Base-by-base conservation (phyloP, 192 early-diverging fungal species). In the Diversispora epigaea region DNA sequence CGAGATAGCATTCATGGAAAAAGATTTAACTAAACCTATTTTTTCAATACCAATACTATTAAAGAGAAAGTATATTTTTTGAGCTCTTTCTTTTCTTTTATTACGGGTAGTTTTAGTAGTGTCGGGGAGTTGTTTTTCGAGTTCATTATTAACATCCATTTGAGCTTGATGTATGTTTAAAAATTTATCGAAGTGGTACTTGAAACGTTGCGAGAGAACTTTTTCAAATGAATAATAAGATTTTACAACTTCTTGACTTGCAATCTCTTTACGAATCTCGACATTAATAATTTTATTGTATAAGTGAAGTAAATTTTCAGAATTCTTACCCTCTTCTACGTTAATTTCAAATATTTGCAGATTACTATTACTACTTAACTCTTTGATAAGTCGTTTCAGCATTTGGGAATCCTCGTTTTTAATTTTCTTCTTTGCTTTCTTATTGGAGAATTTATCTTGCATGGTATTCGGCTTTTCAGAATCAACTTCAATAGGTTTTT, bases 61-160 rank as follows among this genome's bases (percentile, higher is more conserved):
- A 52, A 52, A 52, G 50, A 52, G 10, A 52, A 17, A 52, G 17
- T 52, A 52, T 15, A 52, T 52, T 8, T 52, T 52, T 17, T 52
- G 50, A 17, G 50, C 50, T 52, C 50, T 52, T n/a, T n/a, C n/a
- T n/a, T n/a, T n/a, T 52, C 50, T 52, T 52, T 52, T 52, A 52
- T 52, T 52, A 52, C 50, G 50, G 50, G 50, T 17, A 4, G 11
- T 52, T 17, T 52, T 52, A 52, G 50, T 52, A 52, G 50, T 52
- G 17, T 17, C 50, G 17, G 50, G 50, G 0, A 52, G 50, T 52
- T 52, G 50, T 52, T 52, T 52, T 52, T 52, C 8, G 10, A 52
- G 50, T 52, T 52, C 50, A 1, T 52, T 11, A 52, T 52, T 52
- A 52, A 52, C 50, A 10, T 3, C 10, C 4, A 52, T 52, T 52